Percentiles rank a stretch among this genome's conserved stretches.
These are phyloP conservation scores for Starmerella geochares DNA, from an alignment of 805 yeast species.

Conservation along the genomic window DNA sequence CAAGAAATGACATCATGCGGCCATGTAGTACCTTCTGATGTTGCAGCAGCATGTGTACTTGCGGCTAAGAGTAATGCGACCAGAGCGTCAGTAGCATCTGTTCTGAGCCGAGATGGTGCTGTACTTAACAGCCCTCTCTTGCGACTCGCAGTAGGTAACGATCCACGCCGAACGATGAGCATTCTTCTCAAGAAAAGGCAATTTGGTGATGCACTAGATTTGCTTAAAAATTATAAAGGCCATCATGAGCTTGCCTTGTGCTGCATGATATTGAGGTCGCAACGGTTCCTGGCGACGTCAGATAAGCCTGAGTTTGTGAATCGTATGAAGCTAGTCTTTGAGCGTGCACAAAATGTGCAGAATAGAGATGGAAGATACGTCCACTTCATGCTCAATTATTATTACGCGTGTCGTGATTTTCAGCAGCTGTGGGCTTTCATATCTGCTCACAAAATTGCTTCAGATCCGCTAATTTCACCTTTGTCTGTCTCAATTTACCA, in stretches of 20 bases:
- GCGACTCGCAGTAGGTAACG: background rate
- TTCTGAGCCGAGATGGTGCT: conserved; percentile 13
- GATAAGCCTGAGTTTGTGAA: background rate
- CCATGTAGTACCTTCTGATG: conserved; percentile 1
- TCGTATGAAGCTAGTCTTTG: background rate
- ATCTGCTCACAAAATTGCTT: background rate
- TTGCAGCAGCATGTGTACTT: conserved; percentile 2
- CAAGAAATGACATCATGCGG: background rate
- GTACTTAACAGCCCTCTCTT: conserved; percentile 10
- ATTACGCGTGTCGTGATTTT: background rate
- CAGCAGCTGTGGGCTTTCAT: background rate
- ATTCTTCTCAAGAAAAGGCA: background rate
- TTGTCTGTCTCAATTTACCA: conserved; percentile 2
- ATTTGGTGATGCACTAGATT: background rate
- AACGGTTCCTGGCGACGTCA: background rate
- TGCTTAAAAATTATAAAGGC: background rate
- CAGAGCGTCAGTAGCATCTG: background rate
- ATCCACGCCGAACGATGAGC: background rate
- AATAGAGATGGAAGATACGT: background rate
- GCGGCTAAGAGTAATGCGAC: background rate
- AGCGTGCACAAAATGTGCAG: background rate
- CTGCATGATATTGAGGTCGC: background rate
- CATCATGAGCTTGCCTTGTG: conserved; percentile 9
- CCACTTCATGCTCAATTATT: conserved; percentile 12
- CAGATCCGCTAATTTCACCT: background rate